Evolutionary conservation across 352 stramenopile genomes (phyloP).

Genomic region (Pythium aphanidermatum): DNA sequence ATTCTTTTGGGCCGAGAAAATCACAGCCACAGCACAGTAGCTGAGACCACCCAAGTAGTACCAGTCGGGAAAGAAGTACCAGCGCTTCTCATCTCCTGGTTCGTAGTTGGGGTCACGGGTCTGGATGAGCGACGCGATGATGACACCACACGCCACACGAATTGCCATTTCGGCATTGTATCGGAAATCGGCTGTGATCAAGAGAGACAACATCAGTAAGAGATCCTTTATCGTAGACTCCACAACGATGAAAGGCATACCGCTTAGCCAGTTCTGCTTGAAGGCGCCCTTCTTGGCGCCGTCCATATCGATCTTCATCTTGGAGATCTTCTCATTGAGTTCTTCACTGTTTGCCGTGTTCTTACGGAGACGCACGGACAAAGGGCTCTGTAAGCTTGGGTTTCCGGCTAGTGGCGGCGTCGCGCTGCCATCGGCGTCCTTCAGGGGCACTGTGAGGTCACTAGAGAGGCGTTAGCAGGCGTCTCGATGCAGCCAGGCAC

Average conservation of each 20-base stretch:
- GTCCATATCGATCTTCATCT: slow-evolving; percentile 61
- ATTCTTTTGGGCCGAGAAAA: slow-evolving; percentile 73
- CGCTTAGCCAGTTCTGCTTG: slow-evolving; percentile 40
- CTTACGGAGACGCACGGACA: slow-evolving; percentile 29
- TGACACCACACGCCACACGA: slow-evolving; percentile 55
- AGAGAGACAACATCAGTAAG: slow-evolving; percentile 3
- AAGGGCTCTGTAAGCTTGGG: slow-evolving; percentile 22
- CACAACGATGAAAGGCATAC: slow-evolving; percentile 26
- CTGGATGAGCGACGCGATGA: slow-evolving; percentile 67
- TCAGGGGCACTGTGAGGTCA: too few relatives aligned
- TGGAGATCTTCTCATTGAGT: slow-evolving; percentile 52
- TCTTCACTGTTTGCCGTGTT: slow-evolving; percentile 54
- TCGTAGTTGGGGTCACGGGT: slow-evolving; percentile 39
- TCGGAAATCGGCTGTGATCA: slow-evolving; percentile 41
- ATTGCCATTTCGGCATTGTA: slow-evolving; percentile 67
- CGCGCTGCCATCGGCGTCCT: too few relatives aligned
- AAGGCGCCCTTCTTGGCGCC: slow-evolving; percentile 45
- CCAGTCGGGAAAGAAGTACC: slow-evolving; percentile 65
- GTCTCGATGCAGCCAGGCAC: too few relatives aligned
- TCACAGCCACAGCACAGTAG: slow-evolving; percentile 70
- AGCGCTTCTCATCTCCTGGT: slow-evolving; percentile 50
- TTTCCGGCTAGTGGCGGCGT: too few relatives aligned
- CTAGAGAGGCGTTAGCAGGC: too few relatives aligned
- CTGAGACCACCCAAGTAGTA: slow-evolving; percentile 66
- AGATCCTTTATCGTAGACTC: too few relatives aligned